Conservation (phyloP, 208 protist genomes). For the Trypanosoma cruzi region DNA sequence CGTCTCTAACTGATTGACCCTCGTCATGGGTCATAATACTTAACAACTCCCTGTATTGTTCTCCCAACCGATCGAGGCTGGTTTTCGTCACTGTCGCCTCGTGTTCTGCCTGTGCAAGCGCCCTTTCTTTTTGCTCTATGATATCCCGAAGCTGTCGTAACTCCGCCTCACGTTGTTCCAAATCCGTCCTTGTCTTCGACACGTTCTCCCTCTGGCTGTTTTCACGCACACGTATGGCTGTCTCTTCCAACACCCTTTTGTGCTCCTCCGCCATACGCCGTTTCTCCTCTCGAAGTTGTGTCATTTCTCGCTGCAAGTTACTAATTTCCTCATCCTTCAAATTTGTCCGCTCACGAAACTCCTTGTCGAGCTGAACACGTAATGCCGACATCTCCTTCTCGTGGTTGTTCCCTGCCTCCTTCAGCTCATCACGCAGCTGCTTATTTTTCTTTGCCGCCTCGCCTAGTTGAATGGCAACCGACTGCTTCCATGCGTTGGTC, state of each 20-base stretch:
- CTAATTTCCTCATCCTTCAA: slow-evolving; percentile 64
- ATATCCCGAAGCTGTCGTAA: slow-evolving; percentile 28
- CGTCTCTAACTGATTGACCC: not conserved
- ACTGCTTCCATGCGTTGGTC: slow-evolving; percentile 59
- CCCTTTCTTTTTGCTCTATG: slow-evolving; percentile 36
- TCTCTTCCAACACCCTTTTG: slow-evolving; percentile 37
- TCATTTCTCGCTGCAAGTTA: slow-evolving; percentile 30
- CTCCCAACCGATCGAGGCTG: slow-evolving; percentile 33
- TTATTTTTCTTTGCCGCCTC: slow-evolving; percentile 76
- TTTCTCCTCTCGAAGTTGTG: slow-evolving; percentile 48
- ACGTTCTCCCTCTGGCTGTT: slow-evolving; percentile 27
- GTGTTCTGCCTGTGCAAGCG: slow-evolving; percentile 30
- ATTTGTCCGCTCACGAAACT: slow-evolving; percentile 69
- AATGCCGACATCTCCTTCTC: slow-evolving; percentile 40
- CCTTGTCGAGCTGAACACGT: slow-evolving; percentile 58
- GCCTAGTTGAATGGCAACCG: slow-evolving; percentile 56
- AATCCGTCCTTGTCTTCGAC: slow-evolving; percentile 22
- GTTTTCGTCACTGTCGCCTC: slow-evolving; percentile 22
- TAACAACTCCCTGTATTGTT: slow-evolving; percentile 40
- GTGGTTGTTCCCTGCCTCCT: slow-evolving; percentile 27
- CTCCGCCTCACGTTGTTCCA: slow-evolving; percentile 35
- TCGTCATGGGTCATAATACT: slow-evolving; percentile 24
- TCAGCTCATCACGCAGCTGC: slow-evolving; percentile 64
- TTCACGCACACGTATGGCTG: slow-evolving; percentile 29
- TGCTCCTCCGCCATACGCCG: slow-evolving; percentile 42